Percentiles rank a stretch among this genome's conserved stretches.
Conservation (phyloP, 2,329 filamentous ascomycete genomes). For the Fusarium neocosmosporiellum region DNA sequence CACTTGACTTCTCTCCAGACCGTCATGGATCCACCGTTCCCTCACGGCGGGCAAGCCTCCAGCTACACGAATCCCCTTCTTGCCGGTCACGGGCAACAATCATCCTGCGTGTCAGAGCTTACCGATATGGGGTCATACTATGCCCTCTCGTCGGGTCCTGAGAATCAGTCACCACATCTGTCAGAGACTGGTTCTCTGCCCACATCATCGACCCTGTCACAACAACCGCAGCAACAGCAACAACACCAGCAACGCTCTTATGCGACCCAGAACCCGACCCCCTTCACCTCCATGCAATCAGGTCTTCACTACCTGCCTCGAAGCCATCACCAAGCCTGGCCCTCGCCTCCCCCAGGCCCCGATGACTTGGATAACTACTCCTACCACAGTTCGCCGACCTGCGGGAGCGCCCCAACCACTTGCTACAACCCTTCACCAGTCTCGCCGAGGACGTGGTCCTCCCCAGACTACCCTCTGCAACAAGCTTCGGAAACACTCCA, state of each 20-base stretch:
- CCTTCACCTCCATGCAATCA: conserved; percentile 39
- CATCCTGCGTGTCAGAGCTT: conserved; percentile 42
- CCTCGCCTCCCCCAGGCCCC: conserved; percentile 51
- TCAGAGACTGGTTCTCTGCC: conserved; percentile 37
- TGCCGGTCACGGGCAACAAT: conserved; percentile 43
- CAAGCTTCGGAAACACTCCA: conserved; percentile 33
- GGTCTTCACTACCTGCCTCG: conserved; percentile 38
- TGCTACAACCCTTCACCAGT: conserved; percentile 45
- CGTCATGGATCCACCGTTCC: conserved; percentile 45
- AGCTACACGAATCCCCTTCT: conserved; percentile 48
- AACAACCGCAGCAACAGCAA: conserved; percentile 26
- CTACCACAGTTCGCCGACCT: conserved; percentile 48
- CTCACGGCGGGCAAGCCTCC: conserved; percentile 42
- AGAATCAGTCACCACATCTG: conserved; percentile 37
- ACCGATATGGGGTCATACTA: conserved; percentile 41
- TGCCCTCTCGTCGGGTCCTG: conserved; percentile 35
- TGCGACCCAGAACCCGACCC: conserved; percentile 28
- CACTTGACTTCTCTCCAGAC: conserved; percentile 25
- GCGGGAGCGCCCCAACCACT: conserved; percentile 34
- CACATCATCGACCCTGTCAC: conserved; percentile 33
- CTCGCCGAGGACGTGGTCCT: conserved; percentile 51
- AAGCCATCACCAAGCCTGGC: conserved; percentile 44
- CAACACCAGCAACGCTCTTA: conserved; percentile 26
- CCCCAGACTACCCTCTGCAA: conserved; percentile 39
- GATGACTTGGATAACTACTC: conserved; percentile 53